phyloP scores from a whole-genome alignment of 306 rosid species.

The Leucaena leucocephala region DNA sequence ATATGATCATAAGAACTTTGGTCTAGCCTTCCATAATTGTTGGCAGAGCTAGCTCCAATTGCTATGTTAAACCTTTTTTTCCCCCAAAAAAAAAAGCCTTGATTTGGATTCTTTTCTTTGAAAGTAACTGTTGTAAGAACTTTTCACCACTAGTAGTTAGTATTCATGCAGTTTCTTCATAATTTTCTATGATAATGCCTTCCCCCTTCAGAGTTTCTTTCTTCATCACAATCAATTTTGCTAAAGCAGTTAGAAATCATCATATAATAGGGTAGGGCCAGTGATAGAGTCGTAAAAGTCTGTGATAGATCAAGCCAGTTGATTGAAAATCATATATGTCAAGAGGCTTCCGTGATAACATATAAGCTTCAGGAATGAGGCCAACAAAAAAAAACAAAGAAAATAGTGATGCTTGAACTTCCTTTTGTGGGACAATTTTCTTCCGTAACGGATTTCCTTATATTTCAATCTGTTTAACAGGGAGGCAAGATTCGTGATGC shows the following conservation, averaged over 20 bases:
- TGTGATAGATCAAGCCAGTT: background rate
- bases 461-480: conserved; percentile 41
- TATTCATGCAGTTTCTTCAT: background rate
- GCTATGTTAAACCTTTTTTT: background rate
- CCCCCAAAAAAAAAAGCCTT: background rate
- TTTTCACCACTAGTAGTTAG: background rate
- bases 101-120: background rate
- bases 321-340: background rate
- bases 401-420: background rate
- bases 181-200: background rate
- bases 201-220: background rate
- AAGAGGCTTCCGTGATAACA: background rate
- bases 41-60: background rate
- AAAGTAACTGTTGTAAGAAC: background rate
- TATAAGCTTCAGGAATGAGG: background rate
- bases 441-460: conserved; percentile 24
- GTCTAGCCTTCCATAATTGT: background rate
- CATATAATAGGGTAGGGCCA: background rate
- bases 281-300: background rate
- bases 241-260: background rate
- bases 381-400: background rate
- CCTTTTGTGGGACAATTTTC: background rate
- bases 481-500: conserved; percentile 92
- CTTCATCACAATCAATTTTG: background rate
- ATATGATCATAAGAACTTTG: background rate